Evolutionary conservation across 2,329 filamentous ascomycete genomes (phyloP).

Genomic region (Phialocephala subalpina): DNA sequence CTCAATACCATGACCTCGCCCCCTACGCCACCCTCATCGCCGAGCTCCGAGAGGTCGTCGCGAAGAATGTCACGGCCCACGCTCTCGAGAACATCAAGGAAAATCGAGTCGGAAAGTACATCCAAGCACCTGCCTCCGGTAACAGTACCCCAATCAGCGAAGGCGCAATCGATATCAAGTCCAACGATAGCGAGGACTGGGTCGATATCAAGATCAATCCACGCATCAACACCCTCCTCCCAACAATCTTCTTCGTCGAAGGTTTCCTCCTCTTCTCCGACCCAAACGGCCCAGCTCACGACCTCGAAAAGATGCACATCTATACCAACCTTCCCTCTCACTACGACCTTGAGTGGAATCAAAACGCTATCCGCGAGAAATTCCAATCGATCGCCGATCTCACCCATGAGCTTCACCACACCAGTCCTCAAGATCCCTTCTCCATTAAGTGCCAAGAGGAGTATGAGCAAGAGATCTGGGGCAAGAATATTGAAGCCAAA

Average conservation of each 20-base stretch:
- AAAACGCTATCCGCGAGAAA: not conserved
- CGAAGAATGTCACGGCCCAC: not conserved
- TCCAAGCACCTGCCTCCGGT: not conserved
- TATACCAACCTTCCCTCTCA: not conserved
- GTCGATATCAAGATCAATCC: not conserved
- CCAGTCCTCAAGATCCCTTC: not conserved
- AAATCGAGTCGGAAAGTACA: not conserved
- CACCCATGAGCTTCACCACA: not conserved
- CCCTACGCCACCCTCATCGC: not conserved
- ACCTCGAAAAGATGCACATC: not conserved
- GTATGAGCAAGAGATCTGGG: conserved; percentile 5
- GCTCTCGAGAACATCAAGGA: not conserved
- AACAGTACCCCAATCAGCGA: not conserved
- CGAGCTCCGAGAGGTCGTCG: not conserved
- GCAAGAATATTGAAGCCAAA: not conserved
- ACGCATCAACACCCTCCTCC: not conserved
- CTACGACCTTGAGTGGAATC: conserved; percentile 3
- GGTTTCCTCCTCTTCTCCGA: conserved; percentile 30
- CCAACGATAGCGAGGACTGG: too few relatives aligned
- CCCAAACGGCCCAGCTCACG: not conserved
- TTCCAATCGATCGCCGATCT: not conserved
- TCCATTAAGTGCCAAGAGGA: too few relatives aligned
- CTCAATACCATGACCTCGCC: not conserved
- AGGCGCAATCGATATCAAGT: not conserved
- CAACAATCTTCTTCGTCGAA: conserved; percentile 30